phyloP scores from a whole-genome alignment of 176 grass and related monocot species.

The Carex pumila region DNA sequence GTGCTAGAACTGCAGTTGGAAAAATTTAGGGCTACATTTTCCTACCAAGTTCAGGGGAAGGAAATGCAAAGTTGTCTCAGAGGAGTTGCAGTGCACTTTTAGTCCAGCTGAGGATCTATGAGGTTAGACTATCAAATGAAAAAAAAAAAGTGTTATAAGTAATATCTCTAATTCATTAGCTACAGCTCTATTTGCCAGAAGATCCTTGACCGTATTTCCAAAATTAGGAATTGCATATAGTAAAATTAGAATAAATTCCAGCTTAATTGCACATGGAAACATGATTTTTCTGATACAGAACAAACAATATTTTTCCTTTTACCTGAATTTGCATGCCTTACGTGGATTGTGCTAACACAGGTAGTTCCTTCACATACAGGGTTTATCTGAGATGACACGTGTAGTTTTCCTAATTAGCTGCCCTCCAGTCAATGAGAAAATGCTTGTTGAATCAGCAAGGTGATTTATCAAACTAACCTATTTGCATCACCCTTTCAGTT shows the following conservation, averaged over 20 bases:
- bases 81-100: too few relatives aligned
- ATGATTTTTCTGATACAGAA: too few relatives aligned
- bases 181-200: too few relatives aligned
- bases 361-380: neutral
- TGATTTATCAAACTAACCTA: neutral
- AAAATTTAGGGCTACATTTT: too few relatives aligned
- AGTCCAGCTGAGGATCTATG: too few relatives aligned
- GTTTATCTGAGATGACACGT: neutral
- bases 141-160: too few relatives aligned
- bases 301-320: neutral
- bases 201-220: neutral
- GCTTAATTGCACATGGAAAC: neutral
- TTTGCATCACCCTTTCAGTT: too few relatives aligned
- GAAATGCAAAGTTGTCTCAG: too few relatives aligned
- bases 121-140: too few relatives aligned
- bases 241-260: neutral
- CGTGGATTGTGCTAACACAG: neutral
- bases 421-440: neutral
- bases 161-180: too few relatives aligned
- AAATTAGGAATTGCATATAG: neutral
- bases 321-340: neutral
- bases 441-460: neutral
- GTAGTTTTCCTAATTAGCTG: neutral
- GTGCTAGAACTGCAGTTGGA: too few relatives aligned
- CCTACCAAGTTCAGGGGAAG: too few relatives aligned